Evolutionary conservation across 495 filamentous ascomycete species (phyloP), one percentile per base, ranked within the genome.

Genomic region (Choiromyces venosus): DNA sequence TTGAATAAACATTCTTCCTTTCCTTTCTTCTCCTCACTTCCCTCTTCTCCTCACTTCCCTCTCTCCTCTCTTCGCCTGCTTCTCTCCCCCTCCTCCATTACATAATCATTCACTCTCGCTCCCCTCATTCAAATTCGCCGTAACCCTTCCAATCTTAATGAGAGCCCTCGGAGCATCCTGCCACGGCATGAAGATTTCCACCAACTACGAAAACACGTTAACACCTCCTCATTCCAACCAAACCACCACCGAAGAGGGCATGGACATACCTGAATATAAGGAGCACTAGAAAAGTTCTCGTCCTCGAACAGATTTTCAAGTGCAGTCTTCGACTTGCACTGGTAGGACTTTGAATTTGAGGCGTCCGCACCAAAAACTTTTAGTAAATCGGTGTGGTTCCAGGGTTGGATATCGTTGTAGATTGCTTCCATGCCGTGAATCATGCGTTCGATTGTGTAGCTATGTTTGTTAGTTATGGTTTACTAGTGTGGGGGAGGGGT

Each of bases 171-270:
- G 93, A 36, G 92, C 89, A 82, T 97, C 94, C 70, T 93, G 87
- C 82, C 88, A 90, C 25, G 89, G 89, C 88, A 96, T 94, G 80
- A 93, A 92, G 67, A 96, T 70, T 83, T 97, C 94, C 37, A 97
- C 93, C 82, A 97, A 86, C 84, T 94, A 82, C 68, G 86, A 65
- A 46, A 76, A 82, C 36, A 81, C 78, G 37, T 84, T 80, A 69
- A 81, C 81, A 67, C 67, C 14, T 37, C 37, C 25, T 18, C 52
- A 56, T 56, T 12, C 25, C 52, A n/a, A 33, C 25, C 52, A 61
- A 16, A n/a, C 52, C 3, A 4, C 52, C 52, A 61, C 52, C 10
- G 25, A 29, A n/a, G 25, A 33, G 52, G 37, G 64, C 70, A 67
- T 71, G 52, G 37, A 67, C 70, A 67, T 71, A 83, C 82, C 78